These are phyloP conservation scores for Sporothrix humicola DNA, from an alignment of 2,329 filamentous ascomycete species.

Conservation along the genomic window DNA sequence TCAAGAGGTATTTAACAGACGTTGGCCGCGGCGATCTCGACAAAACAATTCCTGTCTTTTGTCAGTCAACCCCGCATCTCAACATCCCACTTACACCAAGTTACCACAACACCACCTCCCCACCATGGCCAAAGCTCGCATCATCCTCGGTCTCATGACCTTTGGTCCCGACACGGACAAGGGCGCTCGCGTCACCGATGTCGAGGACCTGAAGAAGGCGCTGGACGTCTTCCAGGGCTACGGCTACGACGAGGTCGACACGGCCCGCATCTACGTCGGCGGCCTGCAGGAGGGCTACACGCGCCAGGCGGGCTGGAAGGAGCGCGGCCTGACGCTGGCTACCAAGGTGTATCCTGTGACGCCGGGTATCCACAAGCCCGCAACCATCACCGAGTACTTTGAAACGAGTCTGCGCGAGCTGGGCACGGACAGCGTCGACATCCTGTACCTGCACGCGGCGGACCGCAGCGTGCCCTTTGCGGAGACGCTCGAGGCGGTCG, in stretches of 20 bases:
- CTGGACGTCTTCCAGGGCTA: conserved; percentile 78
- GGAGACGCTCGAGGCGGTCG: conserved; percentile 69
- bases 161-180: conserved; percentile 68
- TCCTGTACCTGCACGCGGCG: conserved; percentile 77
- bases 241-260: conserved; percentile 86
- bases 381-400: conserved; percentile 66
- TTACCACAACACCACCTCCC: not conserved
- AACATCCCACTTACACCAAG: not conserved
- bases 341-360: conserved; percentile 75
- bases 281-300: conserved; percentile 81
- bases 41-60: too few species aligned
- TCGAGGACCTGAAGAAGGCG: conserved; percentile 69
- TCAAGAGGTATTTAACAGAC: not conserved
- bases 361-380: conserved; percentile 65
- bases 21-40: too few species aligned
- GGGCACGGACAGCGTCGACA: conserved; percentile 74
- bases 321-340: conserved; percentile 76
- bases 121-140: conserved; percentile 24
- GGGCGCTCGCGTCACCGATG: conserved; percentile 73
- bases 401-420: conserved; percentile 73
- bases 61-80: not conserved
- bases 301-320: conserved; percentile 74
- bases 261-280: conserved; percentile 74
- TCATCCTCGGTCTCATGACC: conserved; percentile 87
- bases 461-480: conserved; percentile 45